These are phyloP conservation scores for Colletotrichum cereale DNA, from an alignment of 2,329 filamentous ascomycete genomes.

Conservation along the genomic window DNA sequence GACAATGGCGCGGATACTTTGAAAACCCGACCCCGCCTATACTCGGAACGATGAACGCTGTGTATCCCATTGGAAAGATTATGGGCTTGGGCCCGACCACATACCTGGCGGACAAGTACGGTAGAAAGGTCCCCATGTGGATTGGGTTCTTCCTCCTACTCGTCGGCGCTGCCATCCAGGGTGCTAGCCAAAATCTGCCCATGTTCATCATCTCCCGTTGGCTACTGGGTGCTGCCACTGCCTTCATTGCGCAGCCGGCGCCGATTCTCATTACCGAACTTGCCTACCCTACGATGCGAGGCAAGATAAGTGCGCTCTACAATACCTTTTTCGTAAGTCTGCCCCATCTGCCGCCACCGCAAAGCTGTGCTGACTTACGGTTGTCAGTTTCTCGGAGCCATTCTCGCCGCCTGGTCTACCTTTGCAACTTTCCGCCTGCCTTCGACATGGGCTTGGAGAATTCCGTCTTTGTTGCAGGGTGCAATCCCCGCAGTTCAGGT, in stretches of 20 bases:
- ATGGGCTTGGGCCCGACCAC: constrained; percentile 25
- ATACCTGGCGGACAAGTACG: constrained; percentile 51
- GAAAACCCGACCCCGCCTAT: constrained; percentile 19
- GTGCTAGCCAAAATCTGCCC: constrained; percentile 40
- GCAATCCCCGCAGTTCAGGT: constrained; percentile 52
- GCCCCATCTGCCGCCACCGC: not conserved
- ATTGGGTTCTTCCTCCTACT: constrained; percentile 49
- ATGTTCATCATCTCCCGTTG: constrained; percentile 53
- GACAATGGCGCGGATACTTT: constrained; percentile 54
- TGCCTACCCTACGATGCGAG: constrained; percentile 52
- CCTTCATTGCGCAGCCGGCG: constrained; percentile 47
- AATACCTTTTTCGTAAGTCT: constrained; percentile 52
- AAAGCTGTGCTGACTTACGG: not conserved
- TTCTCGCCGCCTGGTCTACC: constrained; percentile 47
- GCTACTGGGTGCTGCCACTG: constrained; percentile 50
- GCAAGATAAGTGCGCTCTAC: constrained; percentile 55
- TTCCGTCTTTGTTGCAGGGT: constrained; percentile 48
- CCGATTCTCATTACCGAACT: constrained; percentile 53
- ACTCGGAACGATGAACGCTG: constrained; percentile 37
- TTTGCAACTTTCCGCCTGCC: constrained; percentile 51
- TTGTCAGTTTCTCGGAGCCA: constrained; percentile 52
- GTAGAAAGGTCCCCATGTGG: constrained; percentile 51
- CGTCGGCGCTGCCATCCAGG: constrained; percentile 49
- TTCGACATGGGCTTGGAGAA: constrained; percentile 46
- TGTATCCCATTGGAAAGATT: constrained; percentile 37